These are phyloP conservation scores for Jackrogersella multiformis DNA, from an alignment of 495 filamentous ascomycete genomes.

Conservation along the genomic window DNA sequence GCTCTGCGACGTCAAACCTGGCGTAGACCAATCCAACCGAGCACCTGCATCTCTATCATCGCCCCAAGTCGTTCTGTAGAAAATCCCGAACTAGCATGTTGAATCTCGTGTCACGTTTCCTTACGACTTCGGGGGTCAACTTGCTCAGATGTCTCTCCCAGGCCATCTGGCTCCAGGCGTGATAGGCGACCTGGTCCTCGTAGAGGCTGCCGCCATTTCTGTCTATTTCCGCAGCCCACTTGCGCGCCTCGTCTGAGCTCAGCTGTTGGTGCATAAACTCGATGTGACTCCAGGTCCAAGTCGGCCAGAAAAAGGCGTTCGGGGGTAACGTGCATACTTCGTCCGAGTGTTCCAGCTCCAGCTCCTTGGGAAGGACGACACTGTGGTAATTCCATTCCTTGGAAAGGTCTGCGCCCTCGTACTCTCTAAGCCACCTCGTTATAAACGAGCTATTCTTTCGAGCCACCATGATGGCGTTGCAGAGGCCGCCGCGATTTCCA, in stretches of 20 bases:
- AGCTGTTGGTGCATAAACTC: conserved; percentile 58
- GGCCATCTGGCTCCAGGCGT: conserved; percentile 59
- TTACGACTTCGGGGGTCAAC: conserved; percentile 51
- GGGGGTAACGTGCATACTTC: conserved; percentile 57
- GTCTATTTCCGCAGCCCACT: conserved; percentile 49
- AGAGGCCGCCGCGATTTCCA: conserved; percentile 56
- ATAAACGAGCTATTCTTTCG: conserved; percentile 55
- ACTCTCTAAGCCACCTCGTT: conserved; percentile 54
- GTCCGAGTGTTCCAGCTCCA: conserved; percentile 49
- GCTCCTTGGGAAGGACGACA: conserved; percentile 53
- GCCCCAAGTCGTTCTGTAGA: conserved; percentile 51
- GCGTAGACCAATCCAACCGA: not conserved
- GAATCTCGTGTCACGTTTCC: conserved; percentile 53
- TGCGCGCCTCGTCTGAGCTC: conserved; percentile 43
- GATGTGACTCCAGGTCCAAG: conserved; percentile 58
- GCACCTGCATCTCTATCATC: not conserved
- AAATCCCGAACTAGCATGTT: conserved; percentile 58
- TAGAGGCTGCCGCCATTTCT: conserved; percentile 53
- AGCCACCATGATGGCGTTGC: conserved; percentile 58
- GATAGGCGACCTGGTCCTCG: conserved; percentile 56
- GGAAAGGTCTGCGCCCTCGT: conserved; percentile 49
- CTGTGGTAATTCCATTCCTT: conserved; percentile 60
- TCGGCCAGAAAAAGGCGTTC: conserved; percentile 60
- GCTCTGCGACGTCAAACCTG: not conserved
- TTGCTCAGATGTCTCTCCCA: conserved; percentile 53